Evolutionary conservation across 768 basidiomycete species (phyloP), one percentile per base, ranked within the genome.

Genomic region (Candolleomyces eurysporus): DNA sequence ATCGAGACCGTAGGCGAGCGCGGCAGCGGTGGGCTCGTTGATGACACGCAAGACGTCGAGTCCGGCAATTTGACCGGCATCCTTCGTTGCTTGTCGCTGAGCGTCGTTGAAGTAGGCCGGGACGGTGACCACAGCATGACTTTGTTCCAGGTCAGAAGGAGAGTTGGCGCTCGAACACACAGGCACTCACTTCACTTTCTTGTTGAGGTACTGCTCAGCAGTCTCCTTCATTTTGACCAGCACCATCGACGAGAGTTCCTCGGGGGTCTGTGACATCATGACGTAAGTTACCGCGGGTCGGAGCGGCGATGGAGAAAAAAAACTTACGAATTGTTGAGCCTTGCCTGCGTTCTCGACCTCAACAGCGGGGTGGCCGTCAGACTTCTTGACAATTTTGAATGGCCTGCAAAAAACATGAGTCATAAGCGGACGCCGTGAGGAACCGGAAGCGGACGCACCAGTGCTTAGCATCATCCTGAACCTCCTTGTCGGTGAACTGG

Each of bases 51-150:
- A 88, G 49, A 98, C 97, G 19, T 99, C 94, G 14, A 98, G 86
- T 71, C 97, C 97, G 19, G 97, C 96, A 67, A 98, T 98, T 73
- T 94, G 90, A 71, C 97, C 97, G 57, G 97, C 95, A 63, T 98
- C 89, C 78, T 97, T 97, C 43, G 97, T 99, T 5, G 97, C 97
- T 80, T 98, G 96, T 63, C 97, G 90, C 76, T 99, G 97, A 21
- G 97, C 96, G 45, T 46, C 97, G 74, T 99, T 99, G 86, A 98
- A 99, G 80, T 98, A 98, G 0, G 96, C 96, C 0, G 96, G 97
- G 32, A 98, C 96, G 14, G 96, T 98, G 69, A 98, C 81, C 68
- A 98, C 96, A 30, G 91, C 91, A 58, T 92, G 87, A 68, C 90
- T 92, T 59, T 6, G 36, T 2, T 11, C 45, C 55, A 54, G 61